Evolutionary conservation across 192 early-diverging fungal genomes (phyloP).

Genomic region (Gryganskiella cystojenkinii): DNA sequence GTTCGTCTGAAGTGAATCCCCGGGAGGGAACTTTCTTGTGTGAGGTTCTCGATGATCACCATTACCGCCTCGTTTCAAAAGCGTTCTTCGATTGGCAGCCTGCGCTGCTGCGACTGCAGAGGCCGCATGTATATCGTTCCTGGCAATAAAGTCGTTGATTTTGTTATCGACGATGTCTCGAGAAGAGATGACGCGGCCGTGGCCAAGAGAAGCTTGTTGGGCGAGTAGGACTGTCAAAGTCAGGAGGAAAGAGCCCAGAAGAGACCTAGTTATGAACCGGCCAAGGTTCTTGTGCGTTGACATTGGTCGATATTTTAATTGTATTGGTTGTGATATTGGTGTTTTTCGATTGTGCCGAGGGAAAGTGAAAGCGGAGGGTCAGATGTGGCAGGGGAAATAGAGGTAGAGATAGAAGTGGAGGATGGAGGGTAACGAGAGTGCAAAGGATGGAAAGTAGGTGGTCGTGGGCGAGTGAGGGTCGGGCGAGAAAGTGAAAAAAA

Average conservation of each 20-base stretch:
- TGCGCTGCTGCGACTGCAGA: too few relatives aligned
- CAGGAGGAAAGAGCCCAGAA: constrained; percentile 1
- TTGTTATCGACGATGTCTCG: too few relatives aligned
- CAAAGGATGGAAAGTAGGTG: too few relatives aligned
- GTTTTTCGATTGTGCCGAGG: not conserved
- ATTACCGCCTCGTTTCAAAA: too few relatives aligned
- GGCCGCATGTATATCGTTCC: too few relatives aligned
- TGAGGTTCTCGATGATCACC: constrained; percentile 5
- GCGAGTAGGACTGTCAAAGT: not conserved
- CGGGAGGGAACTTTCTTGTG: not conserved
- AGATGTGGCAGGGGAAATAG: not conserved
- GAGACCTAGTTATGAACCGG: not conserved
- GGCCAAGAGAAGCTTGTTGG: not conserved
- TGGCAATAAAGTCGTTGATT: too few relatives aligned
- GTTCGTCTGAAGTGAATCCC: not conserved
- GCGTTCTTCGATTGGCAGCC: too few relatives aligned
- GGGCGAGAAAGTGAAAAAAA: not conserved
- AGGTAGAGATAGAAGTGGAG: not conserved
- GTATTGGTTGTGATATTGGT: not conserved
- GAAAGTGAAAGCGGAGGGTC: not conserved
- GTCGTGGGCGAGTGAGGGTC: not conserved
- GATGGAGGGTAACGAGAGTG: not conserved
- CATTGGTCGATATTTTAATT: too few relatives aligned
- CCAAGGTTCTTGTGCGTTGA: not conserved
- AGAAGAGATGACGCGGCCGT: not conserved